A percentile compares a stretch with the other conserved stretches of the same genome.
These are phyloP conservation scores for Collariella sp. DNA, from an alignment of 495 filamentous ascomycete species.

Conservation along the genomic window DNA sequence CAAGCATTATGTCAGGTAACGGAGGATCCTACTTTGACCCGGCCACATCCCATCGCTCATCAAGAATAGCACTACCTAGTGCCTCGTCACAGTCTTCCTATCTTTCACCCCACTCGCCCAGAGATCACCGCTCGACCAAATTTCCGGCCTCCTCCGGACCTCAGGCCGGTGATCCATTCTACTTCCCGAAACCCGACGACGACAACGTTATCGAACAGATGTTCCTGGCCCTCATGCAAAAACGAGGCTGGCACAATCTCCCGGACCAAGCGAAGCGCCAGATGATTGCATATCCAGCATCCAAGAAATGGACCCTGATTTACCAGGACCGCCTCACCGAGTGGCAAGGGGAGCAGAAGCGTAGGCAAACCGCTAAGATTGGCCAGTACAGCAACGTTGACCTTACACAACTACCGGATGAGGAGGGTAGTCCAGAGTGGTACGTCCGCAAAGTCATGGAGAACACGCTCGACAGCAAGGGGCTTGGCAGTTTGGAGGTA, in stretches of 20 bases:
- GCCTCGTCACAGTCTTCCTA: constrained; percentile 43
- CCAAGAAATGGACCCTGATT: constrained; percentile 96
- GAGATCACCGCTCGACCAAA: constrained; percentile 46
- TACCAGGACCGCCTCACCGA: constrained; percentile 92
- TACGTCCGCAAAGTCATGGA: constrained; percentile 97
- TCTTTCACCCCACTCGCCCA: constrained; percentile 36
- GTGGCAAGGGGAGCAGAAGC: constrained; percentile 88
- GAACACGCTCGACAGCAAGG: constrained; percentile 84
- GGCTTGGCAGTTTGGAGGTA: constrained; percentile 83
- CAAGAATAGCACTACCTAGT: constrained; percentile 43
- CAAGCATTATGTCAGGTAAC: constrained; percentile 57
- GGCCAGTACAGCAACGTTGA: constrained; percentile 49
- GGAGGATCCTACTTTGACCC: constrained; percentile 63
- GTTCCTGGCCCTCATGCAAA: constrained; percentile 90
- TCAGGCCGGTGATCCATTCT: constrained; percentile 50
- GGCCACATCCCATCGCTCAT: constrained; percentile 58
- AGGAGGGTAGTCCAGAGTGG: constrained; percentile 96
- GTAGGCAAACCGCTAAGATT: constrained; percentile 60
- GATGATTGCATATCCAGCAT: constrained; percentile 86
- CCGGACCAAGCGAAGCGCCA: constrained; percentile 92
- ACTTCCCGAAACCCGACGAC: constrained; percentile 62
- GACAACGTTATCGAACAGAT: constrained; percentile 84
- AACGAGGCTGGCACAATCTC: constrained; percentile 91
- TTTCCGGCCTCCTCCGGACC: constrained; percentile 39
- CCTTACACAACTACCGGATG: constrained; percentile 67